Evolutionary conservation across 2,329 filamentous ascomycete genomes (phyloP).

Genomic region (Xylogone sp.): DNA sequence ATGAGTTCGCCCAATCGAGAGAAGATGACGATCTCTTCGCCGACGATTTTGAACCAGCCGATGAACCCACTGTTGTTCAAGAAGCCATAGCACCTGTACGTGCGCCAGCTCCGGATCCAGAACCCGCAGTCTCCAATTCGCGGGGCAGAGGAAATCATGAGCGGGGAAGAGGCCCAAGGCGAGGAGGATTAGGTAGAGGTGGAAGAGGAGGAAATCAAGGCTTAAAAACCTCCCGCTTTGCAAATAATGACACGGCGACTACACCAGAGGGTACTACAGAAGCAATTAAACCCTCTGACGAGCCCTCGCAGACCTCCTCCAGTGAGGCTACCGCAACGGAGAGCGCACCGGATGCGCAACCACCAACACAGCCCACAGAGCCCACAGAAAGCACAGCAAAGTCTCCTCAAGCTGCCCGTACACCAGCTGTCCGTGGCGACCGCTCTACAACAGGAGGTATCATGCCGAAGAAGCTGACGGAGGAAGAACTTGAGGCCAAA

Average conservation of each 20-base stretch:
- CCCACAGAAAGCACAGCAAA: not conserved
- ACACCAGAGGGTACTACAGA: not conserved
- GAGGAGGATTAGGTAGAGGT: conserved; percentile 6
- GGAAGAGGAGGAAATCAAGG: conserved; percentile 10
- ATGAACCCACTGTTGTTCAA: conserved; percentile 11
- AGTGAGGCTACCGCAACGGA: not conserved
- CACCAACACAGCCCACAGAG: not conserved
- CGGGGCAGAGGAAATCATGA: conserved; percentile 4
- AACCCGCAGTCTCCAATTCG: not conserved
- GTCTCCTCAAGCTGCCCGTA: conserved; percentile 10
- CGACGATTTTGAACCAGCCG: conserved; percentile 28
- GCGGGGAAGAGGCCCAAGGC: conserved; percentile 7
- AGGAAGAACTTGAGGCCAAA: conserved; percentile 57
- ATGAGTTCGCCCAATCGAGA: conserved; percentile 29
- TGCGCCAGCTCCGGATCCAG: not conserved
- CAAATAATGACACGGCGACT: not conserved
- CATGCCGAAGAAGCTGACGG: conserved; percentile 57
- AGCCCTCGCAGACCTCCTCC: conserved; percentile 1
- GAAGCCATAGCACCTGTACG: conserved; percentile 1
- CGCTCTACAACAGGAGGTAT: conserved; percentile 49
- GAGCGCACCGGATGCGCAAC: conserved; percentile 1
- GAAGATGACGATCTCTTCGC: conserved; percentile 30
- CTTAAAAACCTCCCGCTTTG: not conserved
- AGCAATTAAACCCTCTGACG: not conserved
- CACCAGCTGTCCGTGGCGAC: conserved; percentile 48